Evolutionary conservation across 768 basidiomycete genomes (phyloP).

Genomic region (Leccinum variicolor): DNA sequence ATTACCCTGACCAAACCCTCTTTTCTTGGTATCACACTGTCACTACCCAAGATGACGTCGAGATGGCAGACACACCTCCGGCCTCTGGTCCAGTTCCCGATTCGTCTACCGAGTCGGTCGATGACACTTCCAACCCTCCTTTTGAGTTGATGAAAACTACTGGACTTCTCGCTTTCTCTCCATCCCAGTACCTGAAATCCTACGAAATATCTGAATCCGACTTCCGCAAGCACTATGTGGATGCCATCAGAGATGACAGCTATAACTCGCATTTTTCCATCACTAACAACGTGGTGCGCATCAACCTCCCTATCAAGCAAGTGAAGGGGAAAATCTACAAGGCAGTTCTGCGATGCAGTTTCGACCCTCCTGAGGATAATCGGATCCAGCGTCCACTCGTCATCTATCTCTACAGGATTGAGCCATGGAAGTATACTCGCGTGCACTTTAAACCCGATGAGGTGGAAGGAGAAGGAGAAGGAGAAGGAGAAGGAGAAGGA

Average conservation of each 20-base stretch:
- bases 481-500: neutral
- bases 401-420: conserved; percentile 20
- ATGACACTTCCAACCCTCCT: neutral
- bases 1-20: conserved; percentile 23
- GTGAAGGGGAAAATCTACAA: conserved; percentile 14
- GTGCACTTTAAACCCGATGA: conserved; percentile 6
- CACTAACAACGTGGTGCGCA: conserved; percentile 21
- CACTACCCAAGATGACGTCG: conserved; percentile 7
- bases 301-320: conserved; percentile 18
- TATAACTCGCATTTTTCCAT: conserved; percentile 17
- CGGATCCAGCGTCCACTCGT: conserved; percentile 17
- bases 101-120: neutral
- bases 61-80: conserved; percentile 4
- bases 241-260: conserved; percentile 7
- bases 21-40: conserved; percentile 23
- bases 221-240: conserved; percentile 19
- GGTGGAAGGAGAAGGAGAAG: neutral
- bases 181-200: conserved; percentile 16
- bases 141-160: conserved; percentile 7
- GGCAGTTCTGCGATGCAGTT: conserved; percentile 24
- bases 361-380: conserved; percentile 9
- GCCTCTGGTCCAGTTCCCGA: neutral
- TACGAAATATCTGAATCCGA: conserved; percentile 20
- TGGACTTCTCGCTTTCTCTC: conserved; percentile 24
- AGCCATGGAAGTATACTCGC: conserved; percentile 12